Evolutionary conservation across 495 filamentous ascomycete species (phyloP).

Genomic region (Pyrenula massariospora): DNA sequence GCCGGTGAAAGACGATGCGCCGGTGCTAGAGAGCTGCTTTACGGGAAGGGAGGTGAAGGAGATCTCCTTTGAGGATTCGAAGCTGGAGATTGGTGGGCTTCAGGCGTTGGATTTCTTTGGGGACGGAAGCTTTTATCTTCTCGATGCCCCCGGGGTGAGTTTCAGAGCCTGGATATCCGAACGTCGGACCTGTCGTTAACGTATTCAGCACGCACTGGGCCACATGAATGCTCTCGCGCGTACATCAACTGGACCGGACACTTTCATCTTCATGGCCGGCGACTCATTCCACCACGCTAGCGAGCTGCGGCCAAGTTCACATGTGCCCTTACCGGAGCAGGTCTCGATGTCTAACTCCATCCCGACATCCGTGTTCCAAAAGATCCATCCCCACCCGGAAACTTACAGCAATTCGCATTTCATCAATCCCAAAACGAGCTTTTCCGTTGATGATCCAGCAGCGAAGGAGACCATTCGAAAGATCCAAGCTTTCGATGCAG

Average conservation of each 20-base stretch:
- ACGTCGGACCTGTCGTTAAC: background rate
- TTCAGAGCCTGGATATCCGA: background rate
- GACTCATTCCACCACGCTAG: background rate
- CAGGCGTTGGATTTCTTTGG: constrained; percentile 43
- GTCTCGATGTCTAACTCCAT: background rate
- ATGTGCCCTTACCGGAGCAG: background rate
- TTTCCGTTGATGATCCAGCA: background rate
- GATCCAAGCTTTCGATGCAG: background rate
- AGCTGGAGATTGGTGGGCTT: constrained; percentile 32
- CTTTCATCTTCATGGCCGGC: background rate
- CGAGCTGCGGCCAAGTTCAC: background rate
- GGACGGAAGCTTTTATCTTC: constrained; percentile 31
- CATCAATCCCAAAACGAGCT: background rate
- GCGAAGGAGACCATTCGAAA: background rate
- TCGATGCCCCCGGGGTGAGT: constrained; percentile 18
- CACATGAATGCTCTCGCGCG: background rate
- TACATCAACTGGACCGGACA: background rate
- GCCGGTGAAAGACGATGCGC: constrained; percentile 23
- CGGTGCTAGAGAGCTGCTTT: constrained; percentile 28
- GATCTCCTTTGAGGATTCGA: constrained; percentile 23
- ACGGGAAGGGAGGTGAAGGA: constrained; percentile 22
- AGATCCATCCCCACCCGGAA: background rate
- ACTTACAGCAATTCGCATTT: background rate
- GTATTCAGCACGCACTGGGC: background rate
- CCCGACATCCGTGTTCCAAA: background rate